A percentile compares a stretch with the other conserved stretches of the same genome.
Conservation (phyloP, 2,329 filamentous ascomycete species). For the Aspergillus carbonarius region DNA sequence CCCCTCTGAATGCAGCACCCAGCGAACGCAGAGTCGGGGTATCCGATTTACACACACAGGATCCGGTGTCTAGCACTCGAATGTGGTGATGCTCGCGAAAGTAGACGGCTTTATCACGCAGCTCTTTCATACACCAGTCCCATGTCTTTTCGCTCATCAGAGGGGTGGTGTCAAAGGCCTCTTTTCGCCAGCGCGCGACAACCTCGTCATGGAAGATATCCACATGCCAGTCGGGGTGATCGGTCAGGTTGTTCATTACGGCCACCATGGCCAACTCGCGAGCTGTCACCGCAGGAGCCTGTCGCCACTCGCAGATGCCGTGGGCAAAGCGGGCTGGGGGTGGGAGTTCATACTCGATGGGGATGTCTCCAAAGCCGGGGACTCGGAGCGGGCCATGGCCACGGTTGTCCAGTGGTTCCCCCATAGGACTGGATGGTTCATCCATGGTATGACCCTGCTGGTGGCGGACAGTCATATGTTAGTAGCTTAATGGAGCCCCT, state of each 20-base stretch:
- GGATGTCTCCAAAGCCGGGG: not conserved
- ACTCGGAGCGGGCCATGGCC: not conserved
- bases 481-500: no score
- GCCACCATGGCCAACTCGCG: not conserved
- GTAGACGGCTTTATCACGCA: not conserved
- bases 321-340: conserved; percentile 1
- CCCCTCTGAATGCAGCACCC: not conserved
- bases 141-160: not conserved
- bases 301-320: not conserved
- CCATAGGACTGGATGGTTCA: no score
- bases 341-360: not conserved
- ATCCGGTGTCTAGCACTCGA: not conserved
- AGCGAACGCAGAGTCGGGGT: not conserved
- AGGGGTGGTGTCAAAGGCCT: not conserved
- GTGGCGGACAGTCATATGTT: no score
- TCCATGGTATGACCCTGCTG: no score
- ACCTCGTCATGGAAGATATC: not conserved
- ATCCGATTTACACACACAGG: not conserved
- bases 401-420: not conserved
- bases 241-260: not conserved
- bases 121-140: not conserved
- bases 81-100: not conserved
- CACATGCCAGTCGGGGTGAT: not conserved
- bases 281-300: not conserved
- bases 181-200: not conserved